Evolutionary conservation across 1,284 basidiomycete species (phyloP).

Genomic region (Coniferiporia weirii): DNA sequence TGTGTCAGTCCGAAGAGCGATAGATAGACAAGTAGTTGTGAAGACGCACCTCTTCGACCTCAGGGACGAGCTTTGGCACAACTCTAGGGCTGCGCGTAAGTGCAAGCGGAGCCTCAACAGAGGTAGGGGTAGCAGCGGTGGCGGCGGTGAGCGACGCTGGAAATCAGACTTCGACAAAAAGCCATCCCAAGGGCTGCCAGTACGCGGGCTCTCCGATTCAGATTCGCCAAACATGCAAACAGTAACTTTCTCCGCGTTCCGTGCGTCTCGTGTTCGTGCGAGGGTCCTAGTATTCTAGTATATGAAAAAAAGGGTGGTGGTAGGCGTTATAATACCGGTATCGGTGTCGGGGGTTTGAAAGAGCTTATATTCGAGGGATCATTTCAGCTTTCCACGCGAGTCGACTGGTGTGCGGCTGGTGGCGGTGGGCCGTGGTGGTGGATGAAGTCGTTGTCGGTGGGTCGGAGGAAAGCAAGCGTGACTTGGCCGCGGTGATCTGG

Average conservation of each 20-base stretch:
- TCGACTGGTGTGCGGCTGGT: background rate
- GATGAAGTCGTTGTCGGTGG: too few relatives aligned
- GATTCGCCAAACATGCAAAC: constrained; percentile 69
- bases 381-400: constrained; percentile 30
- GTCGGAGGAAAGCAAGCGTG: background rate
- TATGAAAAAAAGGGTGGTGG: too few relatives aligned
- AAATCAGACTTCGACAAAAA: constrained; percentile 53
- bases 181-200: constrained; percentile 75
- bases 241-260: too few relatives aligned
- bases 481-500: too few relatives aligned
- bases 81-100: constrained; percentile 17
- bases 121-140: background rate
- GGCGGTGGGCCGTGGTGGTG: constrained; percentile 4
- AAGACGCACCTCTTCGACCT: constrained; percentile 54
- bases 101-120: background rate
- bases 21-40: too few relatives aligned
- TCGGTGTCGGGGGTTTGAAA: constrained; percentile 8
- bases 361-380: constrained; percentile 57
- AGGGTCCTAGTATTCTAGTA: too few relatives aligned
- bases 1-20: too few relatives aligned
- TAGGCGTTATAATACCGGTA: background rate
- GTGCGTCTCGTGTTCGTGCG: too few relatives aligned
- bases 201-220: constrained; percentile 69
- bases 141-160: constrained; percentile 28
- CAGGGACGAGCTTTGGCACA: constrained; percentile 62